Evolutionary conservation across 352 stramenopile genomes (phyloP).

Genomic region (Globisporangium takayamanum): DNA sequence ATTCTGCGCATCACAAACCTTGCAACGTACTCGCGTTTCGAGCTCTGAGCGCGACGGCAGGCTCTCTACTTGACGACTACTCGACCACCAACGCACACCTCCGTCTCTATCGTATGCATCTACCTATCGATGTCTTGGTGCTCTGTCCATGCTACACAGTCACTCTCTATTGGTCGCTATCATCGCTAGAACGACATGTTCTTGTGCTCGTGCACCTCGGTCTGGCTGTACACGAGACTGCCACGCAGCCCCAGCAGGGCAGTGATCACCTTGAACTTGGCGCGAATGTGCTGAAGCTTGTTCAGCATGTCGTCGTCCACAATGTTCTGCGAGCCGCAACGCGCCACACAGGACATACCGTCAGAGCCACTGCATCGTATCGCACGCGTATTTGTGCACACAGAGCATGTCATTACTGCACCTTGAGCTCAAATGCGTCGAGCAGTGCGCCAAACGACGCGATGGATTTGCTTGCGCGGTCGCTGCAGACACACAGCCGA

Average conservation of each 20-base stretch:
- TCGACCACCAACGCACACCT: no score
- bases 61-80: no score
- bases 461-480: slow-evolving; percentile 54
- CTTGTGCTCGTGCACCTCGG: slow-evolving; percentile 69
- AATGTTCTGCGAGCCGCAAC: slow-evolving; percentile 38
- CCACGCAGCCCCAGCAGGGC: slow-evolving; percentile 46
- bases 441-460: slow-evolving; percentile 45
- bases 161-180: slow-evolving; percentile 5
- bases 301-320: slow-evolving; percentile 74
- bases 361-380: neutral
- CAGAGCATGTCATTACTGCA: slow-evolving; percentile 8
- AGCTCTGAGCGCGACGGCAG: no score
- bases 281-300: slow-evolving; percentile 61
- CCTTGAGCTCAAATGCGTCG: slow-evolving; percentile 59
- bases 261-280: slow-evolving; percentile 82
- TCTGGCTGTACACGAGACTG: slow-evolving; percentile 56
- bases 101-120: no score
- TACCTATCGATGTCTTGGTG: no score
- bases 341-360: neutral
- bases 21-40: no score
- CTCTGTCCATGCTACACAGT: no score
- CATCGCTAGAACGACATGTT: slow-evolving; percentile 70
- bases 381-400: neutral
- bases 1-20: no score
- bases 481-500: slow-evolving; percentile 15